Evolutionary conservation across 2,329 filamentous ascomycete genomes (phyloP).

Genomic region (Xylaria sp.): DNA sequence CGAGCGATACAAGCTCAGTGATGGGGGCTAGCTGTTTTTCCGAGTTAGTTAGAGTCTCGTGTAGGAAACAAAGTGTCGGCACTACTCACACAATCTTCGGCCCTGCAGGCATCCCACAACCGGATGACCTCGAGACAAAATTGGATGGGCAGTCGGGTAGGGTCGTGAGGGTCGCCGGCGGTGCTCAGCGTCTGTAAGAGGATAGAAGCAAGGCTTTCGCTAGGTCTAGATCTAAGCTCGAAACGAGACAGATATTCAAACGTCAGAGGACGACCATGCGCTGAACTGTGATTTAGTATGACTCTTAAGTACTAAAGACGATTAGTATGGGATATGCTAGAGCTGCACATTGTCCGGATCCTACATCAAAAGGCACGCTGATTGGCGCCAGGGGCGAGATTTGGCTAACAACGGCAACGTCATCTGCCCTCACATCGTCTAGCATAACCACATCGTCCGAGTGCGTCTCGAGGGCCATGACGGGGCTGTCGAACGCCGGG

Average conservation of each 20-base stretch:
- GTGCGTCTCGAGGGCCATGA: conserved; percentile 62
- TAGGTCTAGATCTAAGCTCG: conserved; percentile 67
- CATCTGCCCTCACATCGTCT: conserved; percentile 36
- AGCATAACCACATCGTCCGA: conserved; percentile 48
- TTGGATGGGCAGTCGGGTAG: conserved; percentile 63
- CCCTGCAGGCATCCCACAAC: conserved; percentile 71
- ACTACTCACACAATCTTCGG: conserved; percentile 55
- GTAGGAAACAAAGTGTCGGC: not conserved
- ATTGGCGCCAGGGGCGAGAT: conserved; percentile 19
- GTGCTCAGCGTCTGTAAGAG: conserved; percentile 70
- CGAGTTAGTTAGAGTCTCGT: conserved; percentile 1
- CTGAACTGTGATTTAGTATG: conserved; percentile 66
- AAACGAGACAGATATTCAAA: conserved; percentile 72
- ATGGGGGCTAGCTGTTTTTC: conserved; percentile 62
- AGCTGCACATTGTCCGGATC: conserved; percentile 18
- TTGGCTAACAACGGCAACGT: conserved; percentile 15
- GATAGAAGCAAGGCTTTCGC: conserved; percentile 67
- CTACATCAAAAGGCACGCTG: conserved; percentile 52
- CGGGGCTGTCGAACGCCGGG: conserved; percentile 67
- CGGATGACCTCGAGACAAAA: conserved; percentile 68
- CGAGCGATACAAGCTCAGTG: conserved; percentile 66
- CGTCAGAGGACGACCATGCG: conserved; percentile 61
- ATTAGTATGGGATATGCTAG: conserved; percentile 31
- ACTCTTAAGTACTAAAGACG: conserved; percentile 61
- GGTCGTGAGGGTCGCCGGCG: conserved; percentile 56